A percentile compares a stretch with the other conserved stretches of the same genome.
Conservation (phyloP, 2,329 filamentous ascomycete species). For the Cordyceps militaris region DNA sequence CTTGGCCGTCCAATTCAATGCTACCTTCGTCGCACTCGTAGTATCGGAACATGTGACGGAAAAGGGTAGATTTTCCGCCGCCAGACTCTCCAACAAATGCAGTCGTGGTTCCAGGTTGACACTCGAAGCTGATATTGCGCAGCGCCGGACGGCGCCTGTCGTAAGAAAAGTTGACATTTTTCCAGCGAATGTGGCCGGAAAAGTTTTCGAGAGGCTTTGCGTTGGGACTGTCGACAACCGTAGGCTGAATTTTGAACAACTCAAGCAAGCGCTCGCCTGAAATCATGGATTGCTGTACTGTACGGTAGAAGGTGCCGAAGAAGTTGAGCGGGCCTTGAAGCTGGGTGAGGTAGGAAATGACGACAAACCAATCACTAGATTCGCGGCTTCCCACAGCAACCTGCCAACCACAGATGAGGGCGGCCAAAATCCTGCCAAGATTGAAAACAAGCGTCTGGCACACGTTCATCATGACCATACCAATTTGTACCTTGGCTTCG, state of each 20-base stretch:
- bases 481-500: constrained; percentile 69
- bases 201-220: constrained; percentile 60
- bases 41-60: constrained; percentile 92
- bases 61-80: constrained; percentile 93
- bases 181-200: constrained; percentile 76
- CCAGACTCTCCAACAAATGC: constrained; percentile 95
- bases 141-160: constrained; percentile 80
- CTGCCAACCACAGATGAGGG: constrained; percentile 70
- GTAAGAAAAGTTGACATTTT: constrained; percentile 86
- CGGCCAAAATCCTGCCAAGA: constrained; percentile 62
- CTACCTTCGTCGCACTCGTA: constrained; percentile 77
- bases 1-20: constrained; percentile 76
- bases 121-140: constrained; percentile 76
- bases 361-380: constrained; percentile 64
- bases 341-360: constrained; percentile 73
- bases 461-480: constrained; percentile 73
- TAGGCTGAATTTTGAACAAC: constrained; percentile 92
- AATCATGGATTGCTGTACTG: constrained; percentile 94
- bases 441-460: constrained; percentile 76
- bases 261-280: constrained; percentile 93
- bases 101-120: constrained; percentile 83
- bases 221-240: constrained; percentile 69
- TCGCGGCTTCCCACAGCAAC: constrained; percentile 58
- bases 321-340: constrained; percentile 77
- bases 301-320: constrained; percentile 91